Evolutionary conservation across 352 stramenopile genomes (phyloP).

Genomic region (Elongisporangium anandrum): DNA sequence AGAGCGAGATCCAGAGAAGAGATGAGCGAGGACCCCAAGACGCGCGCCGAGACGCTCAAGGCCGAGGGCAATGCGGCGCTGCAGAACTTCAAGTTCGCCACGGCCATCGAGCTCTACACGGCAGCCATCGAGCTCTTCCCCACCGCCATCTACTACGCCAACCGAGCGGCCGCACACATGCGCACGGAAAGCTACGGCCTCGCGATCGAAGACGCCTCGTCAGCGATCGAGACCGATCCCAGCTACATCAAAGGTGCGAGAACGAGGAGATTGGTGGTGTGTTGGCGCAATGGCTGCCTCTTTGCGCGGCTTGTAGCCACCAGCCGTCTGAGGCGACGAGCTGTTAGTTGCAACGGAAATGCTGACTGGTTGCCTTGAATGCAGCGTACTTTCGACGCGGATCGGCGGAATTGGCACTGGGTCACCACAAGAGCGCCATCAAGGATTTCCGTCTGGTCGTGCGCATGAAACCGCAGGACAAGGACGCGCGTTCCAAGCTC

Average conservation of each 20-base stretch:
- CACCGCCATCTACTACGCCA: constrained; percentile 92
- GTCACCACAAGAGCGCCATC: constrained; percentile 95
- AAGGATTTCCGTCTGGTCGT: constrained; percentile 98
- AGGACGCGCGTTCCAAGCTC: constrained; percentile 91
- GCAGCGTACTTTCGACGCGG: constrained; percentile 96
- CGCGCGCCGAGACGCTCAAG: constrained; percentile 78
- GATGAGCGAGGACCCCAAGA: constrained; percentile 6
- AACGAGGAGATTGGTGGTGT: too few relatives aligned
- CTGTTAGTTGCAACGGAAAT: too few relatives aligned
- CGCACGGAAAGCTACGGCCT: constrained; percentile 98
- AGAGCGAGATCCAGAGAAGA: neutral
- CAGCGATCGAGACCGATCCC: constrained; percentile 91
- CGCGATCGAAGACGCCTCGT: constrained; percentile 95
- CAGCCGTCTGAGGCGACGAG: too few relatives aligned
- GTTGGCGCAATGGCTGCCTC: too few relatives aligned
- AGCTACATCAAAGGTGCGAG: constrained; percentile 93
- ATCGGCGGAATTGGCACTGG: constrained; percentile 95
- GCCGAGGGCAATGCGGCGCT: constrained; percentile 81
- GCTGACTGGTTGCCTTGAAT: neutral
- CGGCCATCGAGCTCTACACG: constrained; percentile 87
- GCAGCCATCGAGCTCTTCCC: constrained; percentile 84
- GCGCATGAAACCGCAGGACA: constrained; percentile 94
- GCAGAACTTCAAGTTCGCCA: constrained; percentile 71
- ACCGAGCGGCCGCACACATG: constrained; percentile 95
- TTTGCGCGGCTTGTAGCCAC: too few relatives aligned